Evolutionary conservation across 495 filamentous ascomycete genomes (phyloP).

Genomic region (Penicillium mononematosum): DNA sequence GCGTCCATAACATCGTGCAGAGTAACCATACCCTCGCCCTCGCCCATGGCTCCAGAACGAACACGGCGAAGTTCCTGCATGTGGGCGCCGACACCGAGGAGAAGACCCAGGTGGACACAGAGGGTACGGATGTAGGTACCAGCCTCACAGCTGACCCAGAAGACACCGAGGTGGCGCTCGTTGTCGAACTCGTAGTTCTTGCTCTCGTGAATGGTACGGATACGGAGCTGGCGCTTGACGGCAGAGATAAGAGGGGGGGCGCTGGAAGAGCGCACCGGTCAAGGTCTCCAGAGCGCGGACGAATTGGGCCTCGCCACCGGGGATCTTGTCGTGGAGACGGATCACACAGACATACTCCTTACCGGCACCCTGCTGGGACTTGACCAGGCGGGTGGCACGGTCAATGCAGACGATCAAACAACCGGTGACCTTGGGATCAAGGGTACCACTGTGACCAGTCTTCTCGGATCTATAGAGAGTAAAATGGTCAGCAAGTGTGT

Average conservation of each 20-base stretch:
- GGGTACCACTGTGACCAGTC: conserved; percentile 94
- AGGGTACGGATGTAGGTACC: conserved; percentile 98
- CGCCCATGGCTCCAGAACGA: conserved; percentile 89
- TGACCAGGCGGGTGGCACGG: conserved; percentile 93
- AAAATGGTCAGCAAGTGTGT: conserved; percentile 21
- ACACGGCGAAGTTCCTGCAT: conserved; percentile 98
- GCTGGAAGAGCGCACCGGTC: conserved; percentile 95
- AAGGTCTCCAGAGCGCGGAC: conserved; percentile 87
- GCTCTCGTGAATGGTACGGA: conserved; percentile 93
- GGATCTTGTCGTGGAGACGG: conserved; percentile 86
- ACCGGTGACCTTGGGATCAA: conserved; percentile 92
- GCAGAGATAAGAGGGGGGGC: conserved; percentile 96
- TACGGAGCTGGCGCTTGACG: conserved; percentile 96
- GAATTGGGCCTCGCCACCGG: conserved; percentile 87
- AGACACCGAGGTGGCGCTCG: conserved; percentile 93
- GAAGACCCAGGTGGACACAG: conserved; percentile 90
- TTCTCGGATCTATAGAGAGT: conserved; percentile 73
- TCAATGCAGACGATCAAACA: conserved; percentile 96
- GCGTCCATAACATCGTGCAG: conserved; percentile 95
- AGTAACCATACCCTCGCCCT: conserved; percentile 82
- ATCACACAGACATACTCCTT: conserved; percentile 88
- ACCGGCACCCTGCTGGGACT: conserved; percentile 96
- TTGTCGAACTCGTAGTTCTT: conserved; percentile 97
- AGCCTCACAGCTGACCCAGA: conserved; percentile 99
- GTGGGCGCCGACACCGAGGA: conserved; percentile 92